Base-by-base conservation (phyloP, 2,329 filamentous ascomycete species). In the Calonectria hongkongensis region DNA sequence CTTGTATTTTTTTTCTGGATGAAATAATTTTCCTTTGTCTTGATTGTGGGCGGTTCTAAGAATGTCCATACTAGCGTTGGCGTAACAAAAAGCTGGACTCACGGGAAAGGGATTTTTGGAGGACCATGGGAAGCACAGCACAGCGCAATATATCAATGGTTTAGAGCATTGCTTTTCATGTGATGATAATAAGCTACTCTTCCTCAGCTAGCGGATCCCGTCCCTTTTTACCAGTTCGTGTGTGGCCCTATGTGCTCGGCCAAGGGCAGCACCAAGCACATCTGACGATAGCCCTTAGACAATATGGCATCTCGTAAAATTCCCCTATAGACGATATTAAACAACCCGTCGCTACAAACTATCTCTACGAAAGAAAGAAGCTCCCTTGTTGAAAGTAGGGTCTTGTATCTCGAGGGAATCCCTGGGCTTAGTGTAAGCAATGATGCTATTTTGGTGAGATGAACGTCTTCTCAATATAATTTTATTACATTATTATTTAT, bases 11-110 rank as follows among this genome's bases (percentile, higher is more conserved):
- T 65, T 21, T 65, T 54, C 25, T 69, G 63, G 66, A 39, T 67
- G 25, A 21, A 50, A 45, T 60, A 54, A 27, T 39, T 45, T 73
- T 76, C 67, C 75, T 68, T 70, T 75, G 62, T 74, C 41, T 67
- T 71, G 43, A 72, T 50, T 65, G 68, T 63, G 68, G 75, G 71
- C 54, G 63, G 68, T 64, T 66, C 73, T 71, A 68, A 80, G 76
- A 79, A 74, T 80, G 78, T 80, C 65, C 74, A 80, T 76, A 74
- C 77, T 78, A 80, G 79, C 79, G 78, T 80, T 74, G 79, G 79
- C 79, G 79, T 79, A 80, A 74, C 71, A 78, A 78, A 80, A 80
- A 78, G 72, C 73, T 74, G 75, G 76, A 63, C 67, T 62, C 43
- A 63, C 67, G 62, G 75, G 66, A 71, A 63, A 63, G 50, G 56